phyloP scores from a whole-genome alignment of 1,139 yeast species.

The Kodamaea fungicola region DNA sequence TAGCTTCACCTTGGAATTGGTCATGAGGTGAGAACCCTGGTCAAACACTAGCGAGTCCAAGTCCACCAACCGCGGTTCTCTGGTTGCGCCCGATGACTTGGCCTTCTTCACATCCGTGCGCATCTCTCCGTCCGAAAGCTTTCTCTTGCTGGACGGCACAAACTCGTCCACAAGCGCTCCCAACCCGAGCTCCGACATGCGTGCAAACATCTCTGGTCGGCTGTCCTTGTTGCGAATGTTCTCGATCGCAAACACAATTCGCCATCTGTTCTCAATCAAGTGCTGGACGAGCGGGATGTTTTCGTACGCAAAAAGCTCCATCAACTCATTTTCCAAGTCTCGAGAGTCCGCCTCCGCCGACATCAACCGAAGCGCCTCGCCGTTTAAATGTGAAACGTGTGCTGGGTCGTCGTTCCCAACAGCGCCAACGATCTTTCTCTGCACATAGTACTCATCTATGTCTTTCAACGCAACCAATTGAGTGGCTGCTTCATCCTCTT shows the following conservation, averaged over 20 bases:
- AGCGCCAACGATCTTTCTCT: constrained; percentile 16
- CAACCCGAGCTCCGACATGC: constrained; percentile 22
- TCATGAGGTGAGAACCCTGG: constrained; percentile 68
- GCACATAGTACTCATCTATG: constrained; percentile 24
- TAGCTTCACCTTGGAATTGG: constrained; percentile 62
- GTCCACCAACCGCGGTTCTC: constrained; percentile 59
- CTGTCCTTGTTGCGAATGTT: constrained; percentile 35
- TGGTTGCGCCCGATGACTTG: constrained; percentile 9
- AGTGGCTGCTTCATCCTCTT: not conserved
- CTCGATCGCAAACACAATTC: constrained; percentile 53
- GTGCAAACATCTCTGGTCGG: constrained; percentile 21
- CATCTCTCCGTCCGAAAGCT: constrained; percentile 7
- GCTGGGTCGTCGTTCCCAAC: constrained; percentile 13
- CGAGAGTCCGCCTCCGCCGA: constrained; percentile 24
- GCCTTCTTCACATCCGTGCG: constrained; percentile 6
- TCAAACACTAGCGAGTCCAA: constrained; percentile 63
- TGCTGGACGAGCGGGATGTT: constrained; percentile 46
- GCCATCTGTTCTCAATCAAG: constrained; percentile 50
- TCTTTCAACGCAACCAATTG: constrained; percentile 12
- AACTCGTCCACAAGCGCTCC: constrained; percentile 27
- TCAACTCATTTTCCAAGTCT: constrained; percentile 49
- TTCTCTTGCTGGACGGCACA: constrained; percentile 14
- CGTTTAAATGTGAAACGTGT: constrained; percentile 14
- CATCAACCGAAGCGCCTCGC: constrained; percentile 15
- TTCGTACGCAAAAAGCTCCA: constrained; percentile 50